These are phyloP conservation scores for Paracoccidioides lutzii DNA, from an alignment of 2,329 filamentous ascomycete species.

Conservation along the genomic window DNA sequence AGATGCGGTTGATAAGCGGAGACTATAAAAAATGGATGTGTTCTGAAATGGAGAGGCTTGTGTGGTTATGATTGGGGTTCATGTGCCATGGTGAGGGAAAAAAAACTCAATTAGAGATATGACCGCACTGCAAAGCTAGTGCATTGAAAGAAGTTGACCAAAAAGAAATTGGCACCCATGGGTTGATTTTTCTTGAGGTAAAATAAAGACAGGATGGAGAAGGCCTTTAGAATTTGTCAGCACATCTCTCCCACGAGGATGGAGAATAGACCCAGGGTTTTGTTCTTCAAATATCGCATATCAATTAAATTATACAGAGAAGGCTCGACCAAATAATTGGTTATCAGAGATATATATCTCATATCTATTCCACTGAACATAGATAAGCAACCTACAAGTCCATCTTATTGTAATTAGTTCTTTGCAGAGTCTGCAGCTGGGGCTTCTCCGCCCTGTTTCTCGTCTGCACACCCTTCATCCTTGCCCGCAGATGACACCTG, in stretches of 20 bases:
- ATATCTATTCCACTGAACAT: background rate
- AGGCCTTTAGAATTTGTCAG: background rate
- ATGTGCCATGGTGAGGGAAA: no score
- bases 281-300: background rate
- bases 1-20: slow-evolving; percentile 58
- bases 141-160: background rate
- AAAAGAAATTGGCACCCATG: background rate
- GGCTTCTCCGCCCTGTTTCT: slow-evolving; percentile 7
- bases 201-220: background rate
- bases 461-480: slow-evolving; percentile 9
- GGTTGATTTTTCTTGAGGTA: background rate
- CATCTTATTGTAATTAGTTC: background rate
- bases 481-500: slow-evolving; percentile 3
- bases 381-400: background rate
- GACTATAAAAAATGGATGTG: slow-evolving; percentile 7
- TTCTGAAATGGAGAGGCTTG: no score
- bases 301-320: background rate
- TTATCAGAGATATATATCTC: background rate
- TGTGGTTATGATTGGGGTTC: no score
- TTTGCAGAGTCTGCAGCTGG: background rate
- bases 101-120: no score
- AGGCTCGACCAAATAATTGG: background rate
- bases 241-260: background rate
- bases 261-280: background rate
- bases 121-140: no score